These are phyloP conservation scores for Schrenkiella parvula DNA, from an alignment of 345 rosid genomes.

Conservation along the genomic window DNA sequence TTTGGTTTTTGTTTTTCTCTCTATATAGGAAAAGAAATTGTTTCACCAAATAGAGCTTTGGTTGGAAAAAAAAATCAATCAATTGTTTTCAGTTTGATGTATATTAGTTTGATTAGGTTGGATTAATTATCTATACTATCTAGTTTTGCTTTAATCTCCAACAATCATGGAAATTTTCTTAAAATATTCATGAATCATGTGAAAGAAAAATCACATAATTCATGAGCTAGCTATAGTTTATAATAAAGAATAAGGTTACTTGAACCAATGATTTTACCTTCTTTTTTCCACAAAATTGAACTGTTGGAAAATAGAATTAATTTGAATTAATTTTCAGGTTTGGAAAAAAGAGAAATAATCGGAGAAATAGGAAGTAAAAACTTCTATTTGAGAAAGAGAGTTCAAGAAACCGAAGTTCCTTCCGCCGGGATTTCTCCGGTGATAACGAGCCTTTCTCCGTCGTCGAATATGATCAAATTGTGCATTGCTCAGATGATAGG, in stretches of 20 bases:
- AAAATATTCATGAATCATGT: not conserved
- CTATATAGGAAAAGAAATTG: not conserved
- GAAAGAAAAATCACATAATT: not conserved
- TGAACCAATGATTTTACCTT: not conserved
- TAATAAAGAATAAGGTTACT: not conserved
- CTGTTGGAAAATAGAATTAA: not conserved
- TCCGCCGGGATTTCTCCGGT: conserved; percentile 11
- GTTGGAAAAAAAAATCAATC: not conserved
- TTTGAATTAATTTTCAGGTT: conserved; percentile 39
- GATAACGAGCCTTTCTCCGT: conserved; percentile 20
- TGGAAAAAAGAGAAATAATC: conserved; percentile 54
- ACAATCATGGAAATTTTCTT: not conserved
- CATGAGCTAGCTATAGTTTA: not conserved
- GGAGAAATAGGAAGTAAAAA: conserved; percentile 71
- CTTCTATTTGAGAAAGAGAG: conserved; percentile 64
- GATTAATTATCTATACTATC: not conserved
- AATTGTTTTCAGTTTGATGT: not conserved
- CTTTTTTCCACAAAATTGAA: not conserved
- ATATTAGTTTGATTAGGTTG: not conserved
- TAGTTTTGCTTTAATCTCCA: conserved; percentile 1
- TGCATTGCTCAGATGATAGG: conserved; percentile 47
- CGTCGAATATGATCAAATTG: conserved; percentile 33
- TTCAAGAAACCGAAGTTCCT: conserved; percentile 5
- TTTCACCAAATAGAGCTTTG: not conserved
- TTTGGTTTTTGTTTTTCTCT: not conserved